Evolutionary conservation across 2,329 filamentous ascomycete genomes (phyloP), one percentile per base, ranked within the genome.

Genomic region (Pseudogymnoascus sp.): DNA sequence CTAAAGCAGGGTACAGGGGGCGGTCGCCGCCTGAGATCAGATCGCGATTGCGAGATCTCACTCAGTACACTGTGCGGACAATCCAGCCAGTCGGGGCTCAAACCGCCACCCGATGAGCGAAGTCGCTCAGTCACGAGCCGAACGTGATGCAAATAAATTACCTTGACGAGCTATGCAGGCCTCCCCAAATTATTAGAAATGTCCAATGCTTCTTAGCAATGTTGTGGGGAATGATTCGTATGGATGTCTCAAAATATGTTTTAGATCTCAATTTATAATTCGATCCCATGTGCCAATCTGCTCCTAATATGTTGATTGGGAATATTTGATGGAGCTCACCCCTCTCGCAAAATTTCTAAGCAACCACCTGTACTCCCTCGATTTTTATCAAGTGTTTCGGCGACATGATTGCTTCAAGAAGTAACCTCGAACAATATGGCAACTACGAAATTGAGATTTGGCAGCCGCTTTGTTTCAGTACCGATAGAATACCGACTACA

Each of bases 341-440:
- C 45, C 45, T 19, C 8, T 16, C 4, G 8, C n/a, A 55, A 55
- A 30, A 30, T 3, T 11, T 33, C 4, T 55, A 25, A 30, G 4
- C 45, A 55, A 33, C 25, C 8, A 55, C n/a, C 25, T 55, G 45
- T 55, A 30, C 25, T 19, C n/a, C 25, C 25, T 30, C 25, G 14
- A 5, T 19, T 33, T 52, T 12, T 33, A 55, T 19, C 45, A 55
- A 55, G 14, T 6, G 25, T 33, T 30, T n/a, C 45, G n/a, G n/a
- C 25, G 5, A 55, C n/a, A 55, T 55, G 45, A 55, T 55, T 25
- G 45, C 45, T 55, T 55, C 45, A 55, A 55, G 22, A 55, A 55
- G 45, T 33, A 55, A 30, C 45, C 45, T 55, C 25, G n/a, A 55
- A 12, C 45, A 2, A 55, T 33, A 55, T 55, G 45, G 45, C 25